Percentiles rank a stretch among this genome's conserved stretches.
phyloP scores from a whole-genome alignment of 2,329 filamentous ascomycete genomes.

The Cladosporium cucumerinum region DNA sequence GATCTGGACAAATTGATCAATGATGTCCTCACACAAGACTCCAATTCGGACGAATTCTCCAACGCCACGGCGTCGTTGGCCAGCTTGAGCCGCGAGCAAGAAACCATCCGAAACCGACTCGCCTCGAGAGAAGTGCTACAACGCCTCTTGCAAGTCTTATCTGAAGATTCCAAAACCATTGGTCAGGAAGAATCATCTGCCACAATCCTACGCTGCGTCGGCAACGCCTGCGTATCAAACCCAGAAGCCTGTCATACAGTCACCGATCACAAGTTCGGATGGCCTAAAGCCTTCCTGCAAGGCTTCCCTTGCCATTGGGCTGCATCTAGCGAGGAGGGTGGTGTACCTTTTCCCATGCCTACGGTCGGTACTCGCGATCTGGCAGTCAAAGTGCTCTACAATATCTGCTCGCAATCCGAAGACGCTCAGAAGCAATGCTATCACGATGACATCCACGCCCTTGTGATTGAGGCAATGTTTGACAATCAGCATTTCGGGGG shows the following conservation, averaged over 20 bases:
- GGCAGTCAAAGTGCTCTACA: slow-evolving; percentile 42
- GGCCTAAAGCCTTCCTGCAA: neutral
- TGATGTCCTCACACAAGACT: neutral
- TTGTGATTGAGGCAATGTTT: neutral
- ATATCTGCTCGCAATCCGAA: slow-evolving; percentile 33
- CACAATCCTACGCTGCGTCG: slow-evolving; percentile 30
- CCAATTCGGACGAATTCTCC: neutral
- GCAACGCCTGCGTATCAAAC: slow-evolving; percentile 25
- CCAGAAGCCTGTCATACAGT: slow-evolving; percentile 9
- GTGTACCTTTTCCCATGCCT: neutral
- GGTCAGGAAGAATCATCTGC: too few relatives aligned
- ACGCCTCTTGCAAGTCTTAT: neutral
- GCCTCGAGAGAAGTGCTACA: slow-evolving; percentile 1
- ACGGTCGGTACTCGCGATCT: slow-evolving; percentile 11
- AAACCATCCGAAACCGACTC: neutral
- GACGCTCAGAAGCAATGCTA: slow-evolving; percentile 26
- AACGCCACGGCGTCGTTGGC: neutral
- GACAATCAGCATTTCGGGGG: neutral
- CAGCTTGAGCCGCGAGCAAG: slow-evolving; percentile 3
- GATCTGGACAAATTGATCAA: neutral
- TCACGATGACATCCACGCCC: neutral
- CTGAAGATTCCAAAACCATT: neutral
- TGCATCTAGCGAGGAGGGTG: neutral
- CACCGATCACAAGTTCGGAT: neutral
- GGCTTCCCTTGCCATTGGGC: neutral